These are phyloP conservation scores for Coniochaeta ligniaria DNA, from an alignment of 2,329 filamentous ascomycete species.

Conservation along the genomic window DNA sequence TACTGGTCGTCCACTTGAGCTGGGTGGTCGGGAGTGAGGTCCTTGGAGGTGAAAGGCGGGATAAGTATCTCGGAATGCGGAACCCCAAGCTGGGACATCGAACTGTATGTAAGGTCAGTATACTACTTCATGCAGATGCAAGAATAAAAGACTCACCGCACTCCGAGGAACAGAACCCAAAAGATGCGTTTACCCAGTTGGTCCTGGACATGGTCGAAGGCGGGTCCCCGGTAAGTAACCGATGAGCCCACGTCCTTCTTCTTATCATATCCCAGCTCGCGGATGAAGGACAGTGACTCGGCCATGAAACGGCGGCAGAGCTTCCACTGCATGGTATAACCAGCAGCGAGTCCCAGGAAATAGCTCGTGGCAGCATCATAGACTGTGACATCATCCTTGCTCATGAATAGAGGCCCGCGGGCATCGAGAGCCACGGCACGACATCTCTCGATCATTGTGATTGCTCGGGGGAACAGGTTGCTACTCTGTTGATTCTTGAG, in stretches of 20 bases:
- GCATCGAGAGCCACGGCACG: conserved; percentile 62
- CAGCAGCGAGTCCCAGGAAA: conserved; percentile 60
- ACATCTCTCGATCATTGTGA: conserved; percentile 64
- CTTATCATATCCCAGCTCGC: conserved; percentile 59
- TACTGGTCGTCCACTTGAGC: conserved; percentile 79
- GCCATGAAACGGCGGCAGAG: conserved; percentile 63
- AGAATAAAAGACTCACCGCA: conserved; percentile 41
- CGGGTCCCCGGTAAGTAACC: conserved; percentile 22
- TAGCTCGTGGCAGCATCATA: conserved; percentile 66
- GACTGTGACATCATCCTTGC: conserved; percentile 39
- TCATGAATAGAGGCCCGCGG: conserved; percentile 47
- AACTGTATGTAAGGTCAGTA: conserved; percentile 35
- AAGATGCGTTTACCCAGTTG: conserved; percentile 75
- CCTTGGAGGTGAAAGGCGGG: conserved; percentile 65
- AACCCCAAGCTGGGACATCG: conserved; percentile 70
- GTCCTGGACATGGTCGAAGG: conserved; percentile 63
- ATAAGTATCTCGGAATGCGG: conserved; percentile 67
- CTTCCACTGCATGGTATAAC: conserved; percentile 62
- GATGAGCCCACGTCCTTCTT: conserved; percentile 30
- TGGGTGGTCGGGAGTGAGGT: conserved; percentile 73
- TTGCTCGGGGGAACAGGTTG: conserved; percentile 59
- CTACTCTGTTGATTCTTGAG: conserved; percentile 60
- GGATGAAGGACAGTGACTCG: conserved; percentile 63
- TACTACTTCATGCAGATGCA: not conserved
- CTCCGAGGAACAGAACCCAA: conserved; percentile 72